Evolutionary conservation across 176 grass and related monocot species (phyloP).

Genomic region (Eleusine coracana): DNA sequence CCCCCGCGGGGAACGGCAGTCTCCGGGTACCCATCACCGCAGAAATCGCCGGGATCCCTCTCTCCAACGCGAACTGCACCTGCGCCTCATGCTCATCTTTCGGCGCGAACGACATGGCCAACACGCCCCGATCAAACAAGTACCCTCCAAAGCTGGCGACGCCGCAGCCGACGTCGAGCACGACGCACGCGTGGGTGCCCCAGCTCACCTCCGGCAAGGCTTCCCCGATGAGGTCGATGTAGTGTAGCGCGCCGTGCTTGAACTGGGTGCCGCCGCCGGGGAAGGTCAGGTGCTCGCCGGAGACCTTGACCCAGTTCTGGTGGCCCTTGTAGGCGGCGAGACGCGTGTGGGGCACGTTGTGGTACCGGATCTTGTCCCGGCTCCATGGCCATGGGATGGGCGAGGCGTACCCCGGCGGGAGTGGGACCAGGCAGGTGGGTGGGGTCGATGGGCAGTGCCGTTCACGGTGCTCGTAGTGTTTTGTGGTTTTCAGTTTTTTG

Average conservation of each 20-base stretch:
- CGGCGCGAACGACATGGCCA: conserved; percentile 95
- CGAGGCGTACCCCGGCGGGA: conserved; percentile 57
- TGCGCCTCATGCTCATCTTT: conserved; percentile 99
- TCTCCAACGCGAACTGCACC: conserved; percentile 96
- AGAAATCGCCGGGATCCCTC: conserved; percentile 92
- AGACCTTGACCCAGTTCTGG: conserved; percentile 92
- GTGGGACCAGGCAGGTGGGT: conserved; percentile 76
- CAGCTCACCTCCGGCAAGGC: conserved; percentile 62
- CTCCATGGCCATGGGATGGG: conserved; percentile 84
- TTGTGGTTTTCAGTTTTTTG: conserved; percentile 58
- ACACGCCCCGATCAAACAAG: conserved; percentile 76
- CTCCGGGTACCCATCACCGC: conserved; percentile 91
- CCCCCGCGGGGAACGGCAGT: conserved; percentile 70
- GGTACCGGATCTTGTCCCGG: conserved; percentile 94
- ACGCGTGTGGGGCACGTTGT: conserved; percentile 82
- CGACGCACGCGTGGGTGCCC: conserved; percentile 64
- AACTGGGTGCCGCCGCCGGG: conserved; percentile 95
- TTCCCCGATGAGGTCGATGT: conserved; percentile 77
- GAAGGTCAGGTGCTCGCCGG: conserved; percentile 88
- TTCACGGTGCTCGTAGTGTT: conserved; percentile 94
- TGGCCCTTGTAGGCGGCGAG: conserved; percentile 74
- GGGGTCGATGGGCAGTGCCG: conserved; percentile 70
- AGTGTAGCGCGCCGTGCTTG: conserved; percentile 80
- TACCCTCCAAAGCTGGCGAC: conserved; percentile 93
- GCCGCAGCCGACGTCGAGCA: conserved; percentile 92